phyloP scores from a whole-genome alignment of 305 asterid species.

The Solanum aculeatissimum region DNA sequence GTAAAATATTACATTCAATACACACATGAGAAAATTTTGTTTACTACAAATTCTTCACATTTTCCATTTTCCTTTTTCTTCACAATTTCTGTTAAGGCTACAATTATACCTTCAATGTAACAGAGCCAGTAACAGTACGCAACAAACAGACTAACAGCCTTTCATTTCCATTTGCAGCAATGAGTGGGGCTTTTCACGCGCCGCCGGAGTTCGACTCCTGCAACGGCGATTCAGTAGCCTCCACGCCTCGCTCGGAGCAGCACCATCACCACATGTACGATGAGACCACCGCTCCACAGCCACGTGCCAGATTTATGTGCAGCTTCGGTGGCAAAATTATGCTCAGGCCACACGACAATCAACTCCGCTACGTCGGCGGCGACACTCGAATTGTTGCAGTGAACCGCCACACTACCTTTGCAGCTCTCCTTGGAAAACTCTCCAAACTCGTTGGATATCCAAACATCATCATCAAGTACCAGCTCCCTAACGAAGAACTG shows the following conservation, averaged over 20 bases:
- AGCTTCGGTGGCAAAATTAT: constrained; percentile 89
- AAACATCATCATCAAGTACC: constrained; percentile 60
- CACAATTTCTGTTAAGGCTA: neutral
- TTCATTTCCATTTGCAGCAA: constrained; percentile 11
- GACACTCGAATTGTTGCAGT: constrained; percentile 88
- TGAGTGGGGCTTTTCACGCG: constrained; percentile 30
- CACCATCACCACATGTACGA: constrained; percentile 29
- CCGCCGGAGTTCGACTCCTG: constrained; percentile 38
- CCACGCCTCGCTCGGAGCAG: constrained; percentile 70
- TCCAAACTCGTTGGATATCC: constrained; percentile 54
- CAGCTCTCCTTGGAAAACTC: constrained; percentile 44
- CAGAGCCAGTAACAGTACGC: neutral
- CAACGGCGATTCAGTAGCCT: constrained; percentile 45
- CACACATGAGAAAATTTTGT: neutral
- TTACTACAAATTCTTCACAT: neutral
- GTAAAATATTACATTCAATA: no score
- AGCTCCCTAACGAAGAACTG: constrained; percentile 87
- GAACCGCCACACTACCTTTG: constrained; percentile 51
- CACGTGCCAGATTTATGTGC: constrained; percentile 80
- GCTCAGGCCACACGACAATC: constrained; percentile 91
- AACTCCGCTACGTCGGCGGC: constrained; percentile 94
- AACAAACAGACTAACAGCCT: neutral
- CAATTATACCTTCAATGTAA: neutral
- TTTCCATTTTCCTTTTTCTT: neutral
- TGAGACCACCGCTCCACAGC: constrained; percentile 9